phyloP scores from a whole-genome alignment of 78 protist genomes.

The Dictyostelium discoideum region DNA sequence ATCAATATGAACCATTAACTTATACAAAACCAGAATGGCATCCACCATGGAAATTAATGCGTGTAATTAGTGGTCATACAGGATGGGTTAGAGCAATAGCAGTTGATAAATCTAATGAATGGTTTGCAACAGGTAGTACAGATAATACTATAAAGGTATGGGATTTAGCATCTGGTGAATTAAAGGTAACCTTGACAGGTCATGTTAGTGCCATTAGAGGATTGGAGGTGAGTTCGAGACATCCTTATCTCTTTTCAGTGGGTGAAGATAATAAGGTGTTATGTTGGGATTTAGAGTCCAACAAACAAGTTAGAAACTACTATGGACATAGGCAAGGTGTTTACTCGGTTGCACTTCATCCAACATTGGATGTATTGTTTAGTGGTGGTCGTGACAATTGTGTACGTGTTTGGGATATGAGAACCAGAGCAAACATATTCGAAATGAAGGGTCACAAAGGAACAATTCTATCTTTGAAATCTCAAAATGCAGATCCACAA shows the following conservation, averaged over 20 bases:
- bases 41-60: conserved; percentile 87
- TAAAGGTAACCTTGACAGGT: conserved; percentile 98
- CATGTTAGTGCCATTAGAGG: conserved; percentile 92
- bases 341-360: conserved; percentile 95
- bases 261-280: conserved; percentile 98
- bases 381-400: conserved; percentile 97
- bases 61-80: conserved; percentile 84
- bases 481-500: conserved; percentile 91
- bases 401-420: conserved; percentile 97
- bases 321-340: conserved; percentile 98
- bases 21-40: conserved; percentile 86
- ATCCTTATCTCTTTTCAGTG: conserved; percentile 98
- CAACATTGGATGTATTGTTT: conserved; percentile 97
- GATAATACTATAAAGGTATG: conserved; percentile 98
- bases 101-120: conserved; percentile 98
- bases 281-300: conserved; percentile 98
- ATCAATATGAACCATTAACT: conserved; percentile 27
- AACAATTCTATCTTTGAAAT: conserved; percentile 82
- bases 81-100: conserved; percentile 92
- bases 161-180: conserved; percentile 96
- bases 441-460: conserved; percentile 91
- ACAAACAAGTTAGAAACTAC: conserved; percentile 90
- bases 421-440: conserved; percentile 88
- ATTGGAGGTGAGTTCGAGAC: conserved; percentile 84
- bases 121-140: conserved; percentile 97